These are phyloP conservation scores for Cryptococcus wingfieldii DNA, from an alignment of 1,284 basidiomycete genomes.

Conservation along the genomic window DNA sequence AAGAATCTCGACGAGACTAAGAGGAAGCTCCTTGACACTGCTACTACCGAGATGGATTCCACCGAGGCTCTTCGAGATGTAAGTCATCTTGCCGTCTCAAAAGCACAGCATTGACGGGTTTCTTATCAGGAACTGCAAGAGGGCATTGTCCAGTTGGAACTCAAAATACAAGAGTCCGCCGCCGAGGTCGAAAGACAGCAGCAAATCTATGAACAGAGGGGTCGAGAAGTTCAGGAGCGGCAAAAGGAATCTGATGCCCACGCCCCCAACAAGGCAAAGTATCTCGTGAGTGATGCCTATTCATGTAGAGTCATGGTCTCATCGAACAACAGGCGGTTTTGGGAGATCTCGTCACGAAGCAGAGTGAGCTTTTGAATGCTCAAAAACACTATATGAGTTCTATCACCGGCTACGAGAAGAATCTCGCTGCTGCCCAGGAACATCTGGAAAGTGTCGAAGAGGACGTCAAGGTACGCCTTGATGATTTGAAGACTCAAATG, in stretches of 20 bases:
- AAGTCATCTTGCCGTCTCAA: neutral
- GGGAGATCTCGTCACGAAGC: neutral
- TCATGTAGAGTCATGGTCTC: neutral
- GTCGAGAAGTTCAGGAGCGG: neutral
- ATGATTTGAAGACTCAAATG: neutral
- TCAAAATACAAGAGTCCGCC: conserved; percentile 5
- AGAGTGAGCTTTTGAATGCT: neutral
- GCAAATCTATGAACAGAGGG: neutral
- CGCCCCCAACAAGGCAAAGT: neutral
- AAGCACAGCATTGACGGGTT: neutral
- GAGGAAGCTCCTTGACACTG: conserved; percentile 8
- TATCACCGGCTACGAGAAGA: neutral
- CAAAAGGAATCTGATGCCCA: neutral
- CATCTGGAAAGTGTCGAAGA: neutral
- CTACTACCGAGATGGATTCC: conserved; percentile 13
- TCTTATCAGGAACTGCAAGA: neutral
- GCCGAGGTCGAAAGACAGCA: conserved; percentile 2
- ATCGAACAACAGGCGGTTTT: neutral
- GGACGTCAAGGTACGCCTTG: neutral
- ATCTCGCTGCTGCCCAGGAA: neutral
- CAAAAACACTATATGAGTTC: conserved; percentile 3
- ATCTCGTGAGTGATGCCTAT: neutral
- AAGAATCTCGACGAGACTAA: conserved; percentile 7
- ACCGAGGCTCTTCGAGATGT: conserved; percentile 13
- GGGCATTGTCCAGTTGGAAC: neutral